phyloP scores from a whole-genome alignment of 208 protist genomes.

The Acanthamoeba polyphaga region DNA sequence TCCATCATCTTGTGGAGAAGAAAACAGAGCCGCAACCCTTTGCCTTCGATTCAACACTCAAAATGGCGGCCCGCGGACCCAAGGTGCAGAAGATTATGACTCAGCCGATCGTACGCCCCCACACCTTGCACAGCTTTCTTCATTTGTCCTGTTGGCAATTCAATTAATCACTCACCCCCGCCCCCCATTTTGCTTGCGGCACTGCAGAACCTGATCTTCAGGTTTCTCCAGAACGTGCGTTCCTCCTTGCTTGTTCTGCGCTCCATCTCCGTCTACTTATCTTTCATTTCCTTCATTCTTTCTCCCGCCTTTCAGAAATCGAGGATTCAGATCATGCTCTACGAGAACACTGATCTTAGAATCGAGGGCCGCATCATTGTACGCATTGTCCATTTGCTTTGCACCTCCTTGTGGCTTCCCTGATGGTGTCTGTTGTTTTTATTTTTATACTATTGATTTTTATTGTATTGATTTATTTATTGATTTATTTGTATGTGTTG shows the following conservation, averaged over 20 bases:
- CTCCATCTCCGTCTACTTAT: not conserved
- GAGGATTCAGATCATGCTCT: slow-evolving; percentile 90
- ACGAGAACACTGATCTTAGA: slow-evolving; percentile 88
- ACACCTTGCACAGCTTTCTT: not conserved
- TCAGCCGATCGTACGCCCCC: slow-evolving; percentile 85
- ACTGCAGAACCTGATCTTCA: slow-evolving; percentile 88
- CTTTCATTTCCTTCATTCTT: not conserved
- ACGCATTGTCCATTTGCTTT: not conserved
- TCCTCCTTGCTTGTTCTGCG: not conserved
- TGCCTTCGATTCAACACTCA: slow-evolving; percentile 9
- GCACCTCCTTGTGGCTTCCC: not conserved
- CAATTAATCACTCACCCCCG: too few relatives aligned
- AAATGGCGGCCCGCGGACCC: slow-evolving; percentile 40
- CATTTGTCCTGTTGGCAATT: not conserved
- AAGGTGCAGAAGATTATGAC: slow-evolving; percentile 88
- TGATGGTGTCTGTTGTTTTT: too few relatives aligned
- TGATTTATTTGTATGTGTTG: not conserved
- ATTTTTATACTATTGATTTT: not conserved
- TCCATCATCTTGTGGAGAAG: not conserved
- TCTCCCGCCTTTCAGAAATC: slow-evolving; percentile 81
- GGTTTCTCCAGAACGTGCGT: slow-evolving; percentile 87
- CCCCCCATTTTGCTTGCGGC: not conserved
- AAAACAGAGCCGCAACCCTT: too few relatives aligned
- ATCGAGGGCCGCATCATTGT: slow-evolving; percentile 92
- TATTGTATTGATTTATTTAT: not conserved